These are phyloP conservation scores for Kalmanozyma brasiliensis DNA, from an alignment of 1,284 basidiomycete species.

Conservation along the genomic window DNA sequence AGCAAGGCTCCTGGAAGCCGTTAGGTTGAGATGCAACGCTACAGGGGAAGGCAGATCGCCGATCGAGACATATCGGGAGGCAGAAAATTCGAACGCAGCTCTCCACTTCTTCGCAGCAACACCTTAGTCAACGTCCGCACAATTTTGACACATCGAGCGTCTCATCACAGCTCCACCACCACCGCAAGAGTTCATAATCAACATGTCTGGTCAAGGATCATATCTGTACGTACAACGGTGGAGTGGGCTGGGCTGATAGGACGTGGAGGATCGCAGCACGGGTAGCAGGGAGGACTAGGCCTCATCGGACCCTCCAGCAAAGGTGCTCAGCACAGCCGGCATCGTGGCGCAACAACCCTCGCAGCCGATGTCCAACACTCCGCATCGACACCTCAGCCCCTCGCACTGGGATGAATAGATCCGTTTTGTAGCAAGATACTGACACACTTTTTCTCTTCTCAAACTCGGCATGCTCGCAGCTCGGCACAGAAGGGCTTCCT, in stretches of 20 bases:
- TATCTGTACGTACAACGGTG: conserved; percentile 30
- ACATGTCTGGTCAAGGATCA: conserved; percentile 37
- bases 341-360: no score
- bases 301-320: no score
- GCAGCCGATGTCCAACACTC: no score
- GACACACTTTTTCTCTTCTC: background rate
- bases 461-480: conserved; percentile 1
- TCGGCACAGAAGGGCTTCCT: conserved; percentile 55
- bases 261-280: background rate
- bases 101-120: conserved; percentile 16
- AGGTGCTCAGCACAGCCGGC: no score
- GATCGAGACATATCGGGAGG: background rate
- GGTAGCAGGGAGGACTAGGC: background rate
- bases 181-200: background rate
- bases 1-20: no score
- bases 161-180: background rate
- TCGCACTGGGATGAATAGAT: no score
- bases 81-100: conserved; percentile 2
- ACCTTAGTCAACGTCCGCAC: background rate
- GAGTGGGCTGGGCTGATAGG: background rate
- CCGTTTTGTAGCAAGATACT: no score
- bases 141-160: background rate
- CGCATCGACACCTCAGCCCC: no score
- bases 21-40: background rate
- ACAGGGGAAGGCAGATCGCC: no score